Base-by-base conservation (phyloP, 768 basidiomycete species). In the Amanita muscaria region DNA sequence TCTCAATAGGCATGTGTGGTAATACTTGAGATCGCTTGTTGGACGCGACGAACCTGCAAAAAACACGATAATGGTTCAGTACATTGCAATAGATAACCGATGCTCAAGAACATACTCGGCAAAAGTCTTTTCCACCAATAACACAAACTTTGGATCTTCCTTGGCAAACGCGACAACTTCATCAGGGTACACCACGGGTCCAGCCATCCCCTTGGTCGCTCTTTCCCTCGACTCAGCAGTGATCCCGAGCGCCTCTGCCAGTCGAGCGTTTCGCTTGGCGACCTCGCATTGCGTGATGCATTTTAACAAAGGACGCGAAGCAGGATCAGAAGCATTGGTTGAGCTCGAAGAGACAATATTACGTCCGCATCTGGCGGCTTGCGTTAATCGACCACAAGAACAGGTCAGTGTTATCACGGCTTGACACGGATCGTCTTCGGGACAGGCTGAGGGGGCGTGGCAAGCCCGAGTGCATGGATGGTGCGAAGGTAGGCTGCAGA, bases 231-330 rank as follows among this genome's bases (percentile, higher is more conserved):
- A 63, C 34, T 79, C 72, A 12, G 73, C 61, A 30, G 66, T 81
- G 55, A 98, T 94, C 0, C 93, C 92, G 4, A 99, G 64, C 1
- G 96, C 96, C 30, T 92, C 90, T 1, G 96, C 96, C 6, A 99
- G 64, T 27, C 79, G 68, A 0, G 83, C 88, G 53, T 96, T 97
- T 9, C 96, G 76, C 58, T 93, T 87, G 34, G 83, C 86, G 40
- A 90, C 69, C 29, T 67, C 70, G 53, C 96, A 99, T 34, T 94
- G 89, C 35, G 76, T 81, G 12, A 79, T 77, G 56, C 96, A 99
- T 51, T 85, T 84, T 7, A 47, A 22, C 32, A 19, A 34, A 8
- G 7, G 8, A 22, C 16, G 18, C 9, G 44, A 46, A 16, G 27
- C 11, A 4, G 44, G 21, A 16, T 24, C 27, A 5, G 42, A 34